Evolutionary conservation across 192 early-diverging fungal species (phyloP), one percentile per base, ranked within the genome.

Genomic region (Entomortierella chlamydospora): DNA sequence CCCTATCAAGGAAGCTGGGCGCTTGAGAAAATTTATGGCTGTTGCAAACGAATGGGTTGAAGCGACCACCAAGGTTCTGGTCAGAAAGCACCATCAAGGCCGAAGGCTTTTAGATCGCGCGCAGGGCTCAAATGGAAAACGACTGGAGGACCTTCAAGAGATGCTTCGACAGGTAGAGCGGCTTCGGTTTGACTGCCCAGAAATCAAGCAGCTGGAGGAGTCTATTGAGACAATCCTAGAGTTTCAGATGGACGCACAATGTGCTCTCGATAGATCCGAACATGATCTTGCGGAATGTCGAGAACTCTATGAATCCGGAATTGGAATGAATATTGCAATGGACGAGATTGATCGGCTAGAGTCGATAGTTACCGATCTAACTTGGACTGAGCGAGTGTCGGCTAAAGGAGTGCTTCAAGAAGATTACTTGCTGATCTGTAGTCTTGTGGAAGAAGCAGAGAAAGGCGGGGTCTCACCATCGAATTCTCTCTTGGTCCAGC

Each of bases 271-370:
- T 23, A 81, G 67, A n/a, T 61, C 68, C 15, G 69, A 57, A n/a
- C 57, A 65, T 22, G 64, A 73, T 17, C 33, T 81, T 17, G 31
- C 57, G 5, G 82, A 83, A 31, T 81, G 72, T 30, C 70, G 69
- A 5, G 76, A 83, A 18, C 64, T 83, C 4, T 68, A 80, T 11
- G 76, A 83, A 23, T 28, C 64, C 12, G 82, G 82, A 0, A n/a
- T 64, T 22, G 42, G 55, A 22, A 72, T 82, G 70, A 70, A 68
- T 31, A 69, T 72, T 63, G 37, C 61, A 30, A 70, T 80, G 61
- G 81, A 81, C 2, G 70, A 87, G 34, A 70, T 90, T 22, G 72
- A 90, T 30, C 66, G 60, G 54, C 42, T 88, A 52, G 85, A 91
- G 28, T 68, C 72, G 7, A 65, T 68, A 42, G 85, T 93, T 2